These are phyloP conservation scores for California macrophylla DNA, from an alignment of 441 rosid species.

Conservation along the genomic window DNA sequence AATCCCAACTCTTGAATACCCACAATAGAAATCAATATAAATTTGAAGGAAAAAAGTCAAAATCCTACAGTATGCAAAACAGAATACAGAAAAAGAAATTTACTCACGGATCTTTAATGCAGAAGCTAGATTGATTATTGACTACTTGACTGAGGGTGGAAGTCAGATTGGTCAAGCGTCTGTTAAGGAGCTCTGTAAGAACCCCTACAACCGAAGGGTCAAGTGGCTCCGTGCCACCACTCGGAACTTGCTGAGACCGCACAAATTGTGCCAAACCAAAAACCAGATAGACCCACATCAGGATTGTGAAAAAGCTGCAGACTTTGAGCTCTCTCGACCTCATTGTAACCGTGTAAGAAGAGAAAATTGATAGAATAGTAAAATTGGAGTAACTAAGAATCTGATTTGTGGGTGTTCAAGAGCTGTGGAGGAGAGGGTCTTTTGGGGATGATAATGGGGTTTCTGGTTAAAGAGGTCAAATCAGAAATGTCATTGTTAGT, in stretches of 20 bases:
- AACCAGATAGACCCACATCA: conserved; percentile 27
- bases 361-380: too few relatives aligned
- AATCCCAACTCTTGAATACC: background rate
- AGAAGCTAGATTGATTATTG: conserved; percentile 44
- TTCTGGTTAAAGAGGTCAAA: background rate
- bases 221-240: conserved; percentile 31
- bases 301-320: background rate
- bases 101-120: conserved; percentile 71
- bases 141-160: conserved; percentile 39
- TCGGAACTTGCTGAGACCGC: conserved; percentile 40
- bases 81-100: background rate
- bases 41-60: too few relatives aligned
- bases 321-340: background rate
- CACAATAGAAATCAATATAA: too few relatives aligned
- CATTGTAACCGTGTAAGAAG: background rate
- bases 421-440: too few relatives aligned
- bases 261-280: conserved; percentile 29
- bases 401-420: background rate
- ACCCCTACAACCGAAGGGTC: conserved; percentile 48
- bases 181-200: conserved; percentile 40
- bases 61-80: conserved; percentile 6
- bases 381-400: too few relatives aligned
- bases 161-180: conserved; percentile 52
- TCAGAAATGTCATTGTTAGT: too few relatives aligned
- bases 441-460: too few relatives aligned